Conservation (phyloP, 2,329 filamentous ascomycete species). For the Aureobasidium sp. region DNA sequence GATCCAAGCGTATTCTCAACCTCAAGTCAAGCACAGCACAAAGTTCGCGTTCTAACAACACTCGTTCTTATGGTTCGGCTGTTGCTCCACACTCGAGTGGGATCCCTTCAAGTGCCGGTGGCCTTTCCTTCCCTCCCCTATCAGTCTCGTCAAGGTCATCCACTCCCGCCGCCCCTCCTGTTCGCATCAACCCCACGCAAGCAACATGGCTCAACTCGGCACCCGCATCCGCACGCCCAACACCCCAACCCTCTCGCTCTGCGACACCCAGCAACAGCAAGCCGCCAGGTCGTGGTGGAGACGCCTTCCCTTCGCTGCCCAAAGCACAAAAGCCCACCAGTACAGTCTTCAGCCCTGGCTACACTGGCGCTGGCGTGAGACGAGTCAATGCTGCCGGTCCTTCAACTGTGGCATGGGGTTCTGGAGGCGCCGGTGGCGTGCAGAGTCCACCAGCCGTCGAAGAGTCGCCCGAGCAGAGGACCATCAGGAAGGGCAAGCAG, state of each 20-base stretch:
- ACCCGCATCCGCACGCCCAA: constrained; percentile 23
- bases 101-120: constrained; percentile 1
- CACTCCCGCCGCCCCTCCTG: constrained; percentile 8
- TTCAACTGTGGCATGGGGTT: constrained; percentile 34
- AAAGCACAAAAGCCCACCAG: constrained; percentile 63
- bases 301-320: constrained; percentile 78
- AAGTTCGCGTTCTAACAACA: constrained; percentile 52
- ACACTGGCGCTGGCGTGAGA: constrained; percentile 39
- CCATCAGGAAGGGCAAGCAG: constrained; percentile 43
- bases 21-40: constrained; percentile 64
- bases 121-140: constrained; percentile 20
- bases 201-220: constrained; percentile 27
- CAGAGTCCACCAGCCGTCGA: constrained; percentile 23
- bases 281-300: constrained; percentile 31
- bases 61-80: constrained; percentile 46
- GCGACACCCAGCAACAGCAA: constrained; percentile 24
- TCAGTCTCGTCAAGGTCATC: constrained; percentile 14
- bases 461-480: constrained; percentile 21
- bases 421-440: constrained; percentile 23
- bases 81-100: constrained; percentile 20
- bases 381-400: constrained; percentile 35
- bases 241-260: constrained; percentile 33
- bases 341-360: constrained; percentile 46
- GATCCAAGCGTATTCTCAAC: constrained; percentile 57
- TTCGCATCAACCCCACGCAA: constrained; percentile 23